phyloP scores from a whole-genome alignment of 2,329 filamentous ascomycete species.

The Colletotrichum brevisporum region DNA sequence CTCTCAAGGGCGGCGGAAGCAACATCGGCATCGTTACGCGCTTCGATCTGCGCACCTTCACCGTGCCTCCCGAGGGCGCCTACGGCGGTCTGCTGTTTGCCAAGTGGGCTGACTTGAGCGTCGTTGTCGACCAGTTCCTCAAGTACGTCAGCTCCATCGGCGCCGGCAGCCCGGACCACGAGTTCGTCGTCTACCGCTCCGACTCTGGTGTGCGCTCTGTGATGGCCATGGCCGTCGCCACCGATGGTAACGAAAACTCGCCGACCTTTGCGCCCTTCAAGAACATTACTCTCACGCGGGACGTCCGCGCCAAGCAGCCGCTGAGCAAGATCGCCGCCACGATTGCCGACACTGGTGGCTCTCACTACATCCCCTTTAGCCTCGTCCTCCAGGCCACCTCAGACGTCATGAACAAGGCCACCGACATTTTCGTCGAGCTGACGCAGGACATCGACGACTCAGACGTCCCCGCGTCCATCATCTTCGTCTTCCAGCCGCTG shows the following conservation, averaged over 20 bases:
- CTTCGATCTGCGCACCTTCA: slow-evolving; percentile 47
- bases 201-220: slow-evolving; percentile 14
- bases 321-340: slow-evolving; percentile 21
- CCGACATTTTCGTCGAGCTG: slow-evolving; percentile 18
- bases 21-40: slow-evolving; percentile 61
- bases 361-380: slow-evolving; percentile 23
- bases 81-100: slow-evolving; percentile 26
- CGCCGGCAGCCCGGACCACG: slow-evolving; percentile 18
- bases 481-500: slow-evolving; percentile 36
- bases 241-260: slow-evolving; percentile 26
- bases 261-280: slow-evolving; percentile 16
- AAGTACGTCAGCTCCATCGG: slow-evolving; percentile 20
- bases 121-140: slow-evolving; percentile 13
- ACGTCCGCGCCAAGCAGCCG: slow-evolving; percentile 2
- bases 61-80: slow-evolving; percentile 10
- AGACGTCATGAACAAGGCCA: slow-evolving; percentile 19
- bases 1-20: slow-evolving; percentile 62
- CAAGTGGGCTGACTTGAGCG: slow-evolving; percentile 11
- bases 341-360: slow-evolving; percentile 27
- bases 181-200: slow-evolving; percentile 20
- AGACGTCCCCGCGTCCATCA: slow-evolving; percentile 26
- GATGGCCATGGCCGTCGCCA: slow-evolving; percentile 24
- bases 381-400: slow-evolving; percentile 11
- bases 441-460: slow-evolving; percentile 2
- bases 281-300: slow-evolving; percentile 19